Evolutionary conservation across 805 yeast species (phyloP).

Genomic region (Yueomyces sinensis): DNA sequence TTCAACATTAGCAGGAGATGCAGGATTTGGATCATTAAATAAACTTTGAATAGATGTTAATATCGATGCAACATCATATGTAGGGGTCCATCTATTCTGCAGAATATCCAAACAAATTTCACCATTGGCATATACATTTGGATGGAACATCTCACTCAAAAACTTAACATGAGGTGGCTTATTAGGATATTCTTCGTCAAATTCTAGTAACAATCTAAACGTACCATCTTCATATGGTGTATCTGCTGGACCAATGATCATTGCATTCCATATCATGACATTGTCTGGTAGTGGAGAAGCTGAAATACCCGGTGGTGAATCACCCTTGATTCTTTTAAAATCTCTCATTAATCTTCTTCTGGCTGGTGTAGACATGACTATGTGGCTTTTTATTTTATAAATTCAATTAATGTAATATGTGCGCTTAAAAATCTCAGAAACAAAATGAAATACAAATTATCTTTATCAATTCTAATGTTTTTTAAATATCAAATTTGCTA

Average conservation of each 20-base stretch:
- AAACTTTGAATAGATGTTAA: slow-evolving; percentile 85
- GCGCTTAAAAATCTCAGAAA: no score
- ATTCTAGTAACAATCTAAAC: slow-evolving; percentile 70
- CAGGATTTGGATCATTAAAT: slow-evolving; percentile 89
- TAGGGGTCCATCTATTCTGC: slow-evolving; percentile 97
- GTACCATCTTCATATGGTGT: slow-evolving; percentile 99
- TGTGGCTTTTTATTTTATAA: no score
- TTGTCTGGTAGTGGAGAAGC: slow-evolving; percentile 96
- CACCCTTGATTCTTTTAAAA: slow-evolving; percentile 94
- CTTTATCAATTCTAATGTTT: no score
- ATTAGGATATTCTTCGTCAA: slow-evolving; percentile 95
- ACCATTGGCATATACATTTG: slow-evolving; percentile 91
- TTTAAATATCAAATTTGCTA: no score
- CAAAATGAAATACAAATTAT: no score
- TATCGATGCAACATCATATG: slow-evolving; percentile 93
- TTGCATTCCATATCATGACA: slow-evolving; percentile 96
- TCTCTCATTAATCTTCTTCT: slow-evolving; percentile 98
- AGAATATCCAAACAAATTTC: slow-evolving; percentile 91
- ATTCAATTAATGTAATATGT: no score
- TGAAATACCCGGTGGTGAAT: slow-evolving; percentile 95
- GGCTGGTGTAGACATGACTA: slow-evolving; percentile 90
- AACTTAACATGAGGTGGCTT: slow-evolving; percentile 92
- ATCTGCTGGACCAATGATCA: slow-evolving; percentile 92
- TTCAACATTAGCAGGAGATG: slow-evolving; percentile 95
- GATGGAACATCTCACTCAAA: slow-evolving; percentile 91